These are phyloP conservation scores for Clavulina sp. DNA, from an alignment of 768 basidiomycete genomes.

Conservation along the genomic window DNA sequence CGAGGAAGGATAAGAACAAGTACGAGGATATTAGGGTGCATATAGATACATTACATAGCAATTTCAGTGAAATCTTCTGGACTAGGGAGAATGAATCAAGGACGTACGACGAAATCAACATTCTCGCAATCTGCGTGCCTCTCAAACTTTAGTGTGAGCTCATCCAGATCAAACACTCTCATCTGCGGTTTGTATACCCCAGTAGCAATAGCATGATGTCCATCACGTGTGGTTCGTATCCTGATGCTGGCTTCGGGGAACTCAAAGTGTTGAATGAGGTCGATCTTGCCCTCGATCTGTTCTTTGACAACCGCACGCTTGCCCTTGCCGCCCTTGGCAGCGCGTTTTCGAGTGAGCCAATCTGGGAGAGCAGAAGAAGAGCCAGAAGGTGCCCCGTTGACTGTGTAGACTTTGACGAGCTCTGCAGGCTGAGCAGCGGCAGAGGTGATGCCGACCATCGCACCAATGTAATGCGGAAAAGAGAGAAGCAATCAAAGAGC, in stretches of 20 bases:
- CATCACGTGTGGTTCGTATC: conserved; percentile 80
- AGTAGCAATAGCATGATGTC: conserved; percentile 82
- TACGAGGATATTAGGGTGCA: not conserved
- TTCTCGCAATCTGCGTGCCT: conserved; percentile 93
- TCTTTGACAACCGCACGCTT: conserved; percentile 41
- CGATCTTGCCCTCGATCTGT: conserved; percentile 67
- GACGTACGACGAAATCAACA: conserved; percentile 91
- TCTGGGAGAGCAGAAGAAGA: conserved; percentile 87
- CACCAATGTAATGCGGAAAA: no score
- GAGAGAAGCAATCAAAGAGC: no score
- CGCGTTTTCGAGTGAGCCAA: conserved; percentile 70
- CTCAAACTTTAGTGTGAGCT: conserved; percentile 87
- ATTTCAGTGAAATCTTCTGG: no score
- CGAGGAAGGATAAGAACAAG: no score
- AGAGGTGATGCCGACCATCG: no score
- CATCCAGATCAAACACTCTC: conserved; percentile 85
- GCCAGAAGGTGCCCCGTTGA: conserved; percentile 78
- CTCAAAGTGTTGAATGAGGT: conserved; percentile 89
- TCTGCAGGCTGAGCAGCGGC: no score
- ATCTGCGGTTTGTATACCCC: conserved; percentile 98
- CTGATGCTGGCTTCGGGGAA: conserved; percentile 93
- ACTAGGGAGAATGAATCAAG: conserved; percentile 15
- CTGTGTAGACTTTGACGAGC: conserved; percentile 66
- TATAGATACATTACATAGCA: no score
- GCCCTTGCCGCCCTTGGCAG: conserved; percentile 38